Conservation (phyloP, 75 land plant genomes). For the Picea sitchensis region DNA sequence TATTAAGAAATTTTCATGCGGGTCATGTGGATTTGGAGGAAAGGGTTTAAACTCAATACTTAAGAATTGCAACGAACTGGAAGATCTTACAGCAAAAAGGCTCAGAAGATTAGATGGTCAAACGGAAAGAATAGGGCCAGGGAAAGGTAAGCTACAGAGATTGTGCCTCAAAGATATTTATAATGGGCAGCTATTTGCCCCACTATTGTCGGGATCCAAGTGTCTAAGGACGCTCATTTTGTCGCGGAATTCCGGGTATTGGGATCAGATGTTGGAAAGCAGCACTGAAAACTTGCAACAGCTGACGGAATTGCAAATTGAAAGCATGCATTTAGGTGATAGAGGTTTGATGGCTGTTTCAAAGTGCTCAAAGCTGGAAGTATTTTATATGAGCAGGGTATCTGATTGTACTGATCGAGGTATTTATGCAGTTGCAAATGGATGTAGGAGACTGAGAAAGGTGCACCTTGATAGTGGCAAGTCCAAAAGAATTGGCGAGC, state of each 20-base stretch:
- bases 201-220: slow-evolving; percentile 41
- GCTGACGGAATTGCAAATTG: slow-evolving; percentile 47
- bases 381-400: slow-evolving; percentile 42
- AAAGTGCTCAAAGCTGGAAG: slow-evolving; percentile 39
- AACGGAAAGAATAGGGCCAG: slow-evolving; percentile 34
- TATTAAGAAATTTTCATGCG: slow-evolving; percentile 43
- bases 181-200: slow-evolving; percentile 41
- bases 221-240: slow-evolving; percentile 36
- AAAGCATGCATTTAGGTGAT: slow-evolving; percentile 33
- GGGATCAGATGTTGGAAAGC: slow-evolving; percentile 41
- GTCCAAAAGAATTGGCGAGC: slow-evolving; percentile 42
- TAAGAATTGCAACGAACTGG: slow-evolving; percentile 20
- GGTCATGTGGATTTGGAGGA: slow-evolving; percentile 34
- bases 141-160: slow-evolving; percentile 22
- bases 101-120: slow-evolving; percentile 28
- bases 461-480: slow-evolving; percentile 47
- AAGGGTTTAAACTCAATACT: slow-evolving; percentile 27
- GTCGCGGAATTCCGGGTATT: slow-evolving; percentile 34
- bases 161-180: slow-evolving; percentile 49
- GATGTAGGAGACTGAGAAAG: slow-evolving; percentile 43
- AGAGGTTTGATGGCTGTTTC: slow-evolving; percentile 38
- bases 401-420: slow-evolving; percentile 52
- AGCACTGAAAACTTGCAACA: slow-evolving; percentile 23
- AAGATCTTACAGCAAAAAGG: slow-evolving; percentile 43
- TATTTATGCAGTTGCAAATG: slow-evolving; percentile 38